These are phyloP conservation scores for Lotmaria passim DNA, from an alignment of 208 protist genomes.

Conservation along the genomic window DNA sequence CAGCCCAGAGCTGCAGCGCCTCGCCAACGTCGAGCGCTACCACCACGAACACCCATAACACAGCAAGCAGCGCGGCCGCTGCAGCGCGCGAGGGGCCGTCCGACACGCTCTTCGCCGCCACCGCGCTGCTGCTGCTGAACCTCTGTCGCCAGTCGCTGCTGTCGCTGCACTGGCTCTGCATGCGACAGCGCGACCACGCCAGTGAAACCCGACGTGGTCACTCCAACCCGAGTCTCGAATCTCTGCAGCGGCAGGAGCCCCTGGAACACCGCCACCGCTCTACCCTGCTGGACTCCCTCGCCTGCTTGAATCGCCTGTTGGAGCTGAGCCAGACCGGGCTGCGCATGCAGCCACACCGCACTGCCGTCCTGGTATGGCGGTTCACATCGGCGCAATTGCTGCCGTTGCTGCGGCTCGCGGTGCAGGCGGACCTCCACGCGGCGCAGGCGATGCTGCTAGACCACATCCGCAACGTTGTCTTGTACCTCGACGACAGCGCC, in stretches of 20 bases:
- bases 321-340: constrained; percentile 28
- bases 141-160: constrained; percentile 36
- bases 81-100: constrained; percentile 20
- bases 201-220: background rate
- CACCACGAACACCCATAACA: too few species aligned
- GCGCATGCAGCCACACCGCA: constrained; percentile 21
- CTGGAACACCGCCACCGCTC: constrained; percentile 6
- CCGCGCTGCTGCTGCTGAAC: constrained; percentile 37
- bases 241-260: background rate
- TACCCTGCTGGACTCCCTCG: constrained; percentile 35
- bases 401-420: constrained; percentile 38
- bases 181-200: constrained; percentile 7
- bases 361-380: constrained; percentile 36
- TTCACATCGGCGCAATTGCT: constrained; percentile 34
- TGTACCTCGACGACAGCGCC: constrained; percentile 37
- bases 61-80: constrained; percentile 11
- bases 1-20: background rate
- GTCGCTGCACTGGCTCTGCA: constrained; percentile 16
- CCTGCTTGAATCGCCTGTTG: constrained; percentile 45
- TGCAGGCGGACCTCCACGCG: constrained; percentile 25
- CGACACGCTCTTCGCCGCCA: constrained; percentile 35
- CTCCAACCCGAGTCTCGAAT: constrained; percentile 2
- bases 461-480: constrained; percentile 35
- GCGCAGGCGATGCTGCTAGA: constrained; percentile 48
- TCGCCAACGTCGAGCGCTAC: constrained; percentile 11